Conservation (phyloP, 78 protist species). For the Anaeramoeba ignava region DNA sequence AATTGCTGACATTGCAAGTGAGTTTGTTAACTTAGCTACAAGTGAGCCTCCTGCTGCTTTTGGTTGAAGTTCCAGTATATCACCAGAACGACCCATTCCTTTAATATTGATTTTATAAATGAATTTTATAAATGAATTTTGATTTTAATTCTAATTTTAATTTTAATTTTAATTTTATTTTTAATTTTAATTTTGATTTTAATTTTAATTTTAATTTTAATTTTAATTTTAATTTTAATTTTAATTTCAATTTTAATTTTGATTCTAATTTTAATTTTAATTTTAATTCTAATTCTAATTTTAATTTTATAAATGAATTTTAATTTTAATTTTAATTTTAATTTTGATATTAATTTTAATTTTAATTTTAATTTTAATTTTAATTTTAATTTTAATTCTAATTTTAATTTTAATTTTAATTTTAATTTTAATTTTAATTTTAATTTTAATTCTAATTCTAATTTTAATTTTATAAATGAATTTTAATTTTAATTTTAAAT, state of each 20-base stretch:
- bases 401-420: background rate
- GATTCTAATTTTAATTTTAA: background rate
- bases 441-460: background rate
- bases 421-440: background rate
- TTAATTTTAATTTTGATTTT: background rate
- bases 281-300: background rate
- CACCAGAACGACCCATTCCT: constrained; percentile 96
- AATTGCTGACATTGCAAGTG: constrained; percentile 52
- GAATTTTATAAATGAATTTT: background rate
- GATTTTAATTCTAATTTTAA: background rate
- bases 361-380: background rate
- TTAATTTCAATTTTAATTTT: background rate
- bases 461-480: background rate
- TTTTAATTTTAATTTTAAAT: background rate
- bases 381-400: background rate
- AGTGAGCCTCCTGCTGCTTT: constrained; percentile 99
- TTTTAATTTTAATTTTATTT: background rate
- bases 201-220: background rate
- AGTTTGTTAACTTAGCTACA: constrained; percentile 44
- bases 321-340: background rate
- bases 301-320: background rate
- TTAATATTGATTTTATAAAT: constrained; percentile 43
- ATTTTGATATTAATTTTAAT: background rate
- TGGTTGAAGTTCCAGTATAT: constrained; percentile 86
- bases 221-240: background rate